Conservation (phyloP, 1,284 basidiomycete genomes). For the Limonomyces culmigenus region DNA sequence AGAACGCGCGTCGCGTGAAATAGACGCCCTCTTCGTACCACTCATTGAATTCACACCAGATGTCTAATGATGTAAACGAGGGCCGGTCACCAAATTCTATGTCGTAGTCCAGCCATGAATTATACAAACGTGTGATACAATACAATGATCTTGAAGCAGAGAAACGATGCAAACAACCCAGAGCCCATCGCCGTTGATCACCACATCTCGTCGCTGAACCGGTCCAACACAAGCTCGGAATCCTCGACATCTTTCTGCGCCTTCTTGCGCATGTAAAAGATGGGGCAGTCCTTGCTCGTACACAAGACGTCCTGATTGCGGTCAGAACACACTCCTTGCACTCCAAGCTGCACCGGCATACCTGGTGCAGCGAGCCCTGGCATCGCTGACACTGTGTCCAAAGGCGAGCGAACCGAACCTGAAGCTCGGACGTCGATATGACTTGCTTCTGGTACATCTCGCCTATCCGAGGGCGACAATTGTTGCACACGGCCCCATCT, state of each 20-base stretch:
- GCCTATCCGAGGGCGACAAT: conserved; percentile 69
- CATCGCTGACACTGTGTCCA: conserved; percentile 97
- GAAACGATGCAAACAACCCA: too few species aligned
- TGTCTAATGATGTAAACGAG: too few species aligned
- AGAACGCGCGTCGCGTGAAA: too few species aligned
- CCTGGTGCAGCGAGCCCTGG: conserved; percentile 90
- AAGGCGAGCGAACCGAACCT: conserved; percentile 81
- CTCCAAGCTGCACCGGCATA: conserved; percentile 17
- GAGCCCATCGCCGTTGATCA: too few species aligned
- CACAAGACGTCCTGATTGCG: conserved; percentile 76
- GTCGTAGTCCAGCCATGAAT: too few species aligned
- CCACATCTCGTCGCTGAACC: conserved; percentile 67
- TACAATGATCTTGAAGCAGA: too few species aligned
- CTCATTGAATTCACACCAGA: too few species aligned
- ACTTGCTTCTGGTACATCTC: conserved; percentile 88
- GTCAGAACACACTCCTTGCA: conserved; percentile 1
- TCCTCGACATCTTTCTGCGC: conserved; percentile 93
- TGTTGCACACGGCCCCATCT: conserved; percentile 89
- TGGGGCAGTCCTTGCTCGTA: conserved; percentile 93
- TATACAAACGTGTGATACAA: too few species aligned
- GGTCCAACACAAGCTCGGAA: conserved; percentile 54
- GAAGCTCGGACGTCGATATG: conserved; percentile 52
- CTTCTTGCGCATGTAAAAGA: conserved; percentile 95
- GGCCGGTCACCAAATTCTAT: too few species aligned
- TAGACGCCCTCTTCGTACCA: too few species aligned